Percentiles rank a stretch among this genome's conserved stretches.
These are phyloP conservation scores for Colletotrichum navitas DNA, from an alignment of 2,329 filamentous ascomycete species.

Conservation along the genomic window DNA sequence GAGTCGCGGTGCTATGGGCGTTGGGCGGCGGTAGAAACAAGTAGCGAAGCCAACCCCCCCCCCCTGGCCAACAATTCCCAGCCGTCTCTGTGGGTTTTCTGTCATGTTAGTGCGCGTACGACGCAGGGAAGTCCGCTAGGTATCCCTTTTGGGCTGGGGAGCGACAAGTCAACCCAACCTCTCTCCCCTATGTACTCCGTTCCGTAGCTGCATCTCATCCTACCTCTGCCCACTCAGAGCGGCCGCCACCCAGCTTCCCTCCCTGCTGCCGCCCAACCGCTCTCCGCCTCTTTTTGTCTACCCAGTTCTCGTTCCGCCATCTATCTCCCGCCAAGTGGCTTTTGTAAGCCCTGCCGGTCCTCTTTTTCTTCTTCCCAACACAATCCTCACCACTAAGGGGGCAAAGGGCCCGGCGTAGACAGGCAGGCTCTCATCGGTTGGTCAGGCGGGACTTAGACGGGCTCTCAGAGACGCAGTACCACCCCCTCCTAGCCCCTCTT, in stretches of 20 bases:
- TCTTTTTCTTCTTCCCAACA: slow-evolving; percentile 15
- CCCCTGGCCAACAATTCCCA: not conserved
- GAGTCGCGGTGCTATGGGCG: not conserved
- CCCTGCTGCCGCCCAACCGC: slow-evolving; percentile 39
- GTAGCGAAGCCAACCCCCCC: not conserved
- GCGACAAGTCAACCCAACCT: slow-evolving; percentile 31
- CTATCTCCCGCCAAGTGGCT: slow-evolving; percentile 3
- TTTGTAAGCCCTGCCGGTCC: slow-evolving; percentile 18
- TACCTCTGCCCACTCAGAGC: slow-evolving; percentile 37
- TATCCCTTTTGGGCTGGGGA: slow-evolving; percentile 34
- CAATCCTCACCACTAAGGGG: not conserved
- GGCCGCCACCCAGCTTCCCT: slow-evolving; percentile 38
- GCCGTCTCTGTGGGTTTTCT: slow-evolving; percentile 12
- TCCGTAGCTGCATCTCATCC: slow-evolving; percentile 35
- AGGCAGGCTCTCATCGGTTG: slow-evolving; percentile 24
- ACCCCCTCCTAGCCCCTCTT: slow-evolving; percentile 18
- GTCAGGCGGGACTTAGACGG: slow-evolving; percentile 27
- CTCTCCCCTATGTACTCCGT: not conserved
- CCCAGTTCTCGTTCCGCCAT: slow-evolving; percentile 4
- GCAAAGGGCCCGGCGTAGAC: not conserved
- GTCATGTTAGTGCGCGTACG: slow-evolving; percentile 12
- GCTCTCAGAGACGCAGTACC: slow-evolving; percentile 29
- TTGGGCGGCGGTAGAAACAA: slow-evolving; percentile 12
- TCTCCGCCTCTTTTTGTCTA: slow-evolving; percentile 23
- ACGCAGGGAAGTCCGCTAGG: slow-evolving; percentile 23